Percentiles rank a stretch among this genome's conserved stretches.
Conservation (phyloP, 2,329 filamentous ascomycete species). For the Rhynchosporium secalis region DNA sequence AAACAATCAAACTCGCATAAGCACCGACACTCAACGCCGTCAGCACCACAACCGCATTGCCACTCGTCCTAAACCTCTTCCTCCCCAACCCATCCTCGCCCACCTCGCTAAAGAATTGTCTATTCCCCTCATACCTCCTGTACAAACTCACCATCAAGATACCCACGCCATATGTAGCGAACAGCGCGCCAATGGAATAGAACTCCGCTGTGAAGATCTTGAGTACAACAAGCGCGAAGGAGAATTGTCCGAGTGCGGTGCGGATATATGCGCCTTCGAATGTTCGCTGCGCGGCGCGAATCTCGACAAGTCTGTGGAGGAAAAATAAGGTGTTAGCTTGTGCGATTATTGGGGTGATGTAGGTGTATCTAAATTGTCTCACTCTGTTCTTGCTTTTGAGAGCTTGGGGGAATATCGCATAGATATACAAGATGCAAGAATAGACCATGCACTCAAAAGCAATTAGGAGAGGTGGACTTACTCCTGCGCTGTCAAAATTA, state of each 20-base stretch:
- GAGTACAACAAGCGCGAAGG: constrained; percentile 88
- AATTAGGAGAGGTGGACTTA: constrained; percentile 24
- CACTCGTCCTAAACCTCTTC: constrained; percentile 63
- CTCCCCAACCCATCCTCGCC: constrained; percentile 44
- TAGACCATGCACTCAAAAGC: background rate
- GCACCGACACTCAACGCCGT: constrained; percentile 57
- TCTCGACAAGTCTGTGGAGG: constrained; percentile 70
- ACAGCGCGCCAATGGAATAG: constrained; percentile 94
- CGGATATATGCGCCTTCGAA: constrained; percentile 97
- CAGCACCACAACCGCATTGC: constrained; percentile 61
- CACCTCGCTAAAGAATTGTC: constrained; percentile 77
- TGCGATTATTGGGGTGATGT: background rate
- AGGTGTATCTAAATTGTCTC: background rate
- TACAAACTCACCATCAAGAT: constrained; percentile 82
- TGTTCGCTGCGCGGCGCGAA: constrained; percentile 90
- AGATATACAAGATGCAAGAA: no score
- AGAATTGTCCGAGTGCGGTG: constrained; percentile 92
- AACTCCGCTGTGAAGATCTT: constrained; percentile 98
- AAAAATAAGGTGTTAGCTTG: constrained; percentile 14
- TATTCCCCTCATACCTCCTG: constrained; percentile 86
- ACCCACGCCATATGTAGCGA: constrained; percentile 86
- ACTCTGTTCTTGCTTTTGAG: background rate
- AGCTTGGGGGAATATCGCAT: no score
- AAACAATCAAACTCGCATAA: constrained; percentile 56
- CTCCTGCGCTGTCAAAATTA: constrained; percentile 78